Base-by-base conservation (phyloP, 2,329 filamentous ascomycete genomes). In the Leptographium radiaticola region DNA sequence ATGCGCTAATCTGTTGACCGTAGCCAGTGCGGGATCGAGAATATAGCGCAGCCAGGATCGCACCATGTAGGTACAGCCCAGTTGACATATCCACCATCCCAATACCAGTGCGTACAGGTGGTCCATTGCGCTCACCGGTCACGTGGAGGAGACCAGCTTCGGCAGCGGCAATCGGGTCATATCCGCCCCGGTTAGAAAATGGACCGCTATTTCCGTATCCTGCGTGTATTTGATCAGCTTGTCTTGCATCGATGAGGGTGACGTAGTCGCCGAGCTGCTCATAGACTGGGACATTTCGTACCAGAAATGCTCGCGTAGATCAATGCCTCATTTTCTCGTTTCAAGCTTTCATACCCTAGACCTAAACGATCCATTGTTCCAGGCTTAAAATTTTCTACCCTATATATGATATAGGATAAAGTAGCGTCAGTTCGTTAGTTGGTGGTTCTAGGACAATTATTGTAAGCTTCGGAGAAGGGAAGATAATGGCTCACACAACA, bases 301-400 rank as follows among this genome's bases (percentile, higher is more conserved):
- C 42, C 42, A 44, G 55, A 57, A 6, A 57, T 47, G 20, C 53
- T 55, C 10, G 53, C 55, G 12, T 55, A 48, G 5, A 57, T 57
- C 15, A 57, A 18, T 0, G 49, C 25, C 2, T 51, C 47, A 30
- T 57, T 57, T 18, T 49, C 53, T 4, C n/a, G 16, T 25, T 53
- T 50, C 15, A 57, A 43, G 3, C 18, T 16, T 10, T 42, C 53
- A 25, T 57, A 55, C 11, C 55, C 55, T 6, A 57, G 20, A 13
- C 55, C 55, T 5, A 57, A 38, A 30, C 54, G 47, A 15, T 57
- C 55, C n/a, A 55, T 54, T 1, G 54, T 57, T 16, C 53, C 55
- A 1, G 55, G 55, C 36, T 55, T 53, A 13, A 55, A 57, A 20
- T 57, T 57, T 12, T 57, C 55, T 8, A 55, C 38, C 5, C 53